Percentiles rank a stretch among this genome's conserved stretches.
Evolutionary conservation across 2,329 filamentous ascomycete genomes (phyloP).

Genomic region (Curvularia eragrostidis): DNA sequence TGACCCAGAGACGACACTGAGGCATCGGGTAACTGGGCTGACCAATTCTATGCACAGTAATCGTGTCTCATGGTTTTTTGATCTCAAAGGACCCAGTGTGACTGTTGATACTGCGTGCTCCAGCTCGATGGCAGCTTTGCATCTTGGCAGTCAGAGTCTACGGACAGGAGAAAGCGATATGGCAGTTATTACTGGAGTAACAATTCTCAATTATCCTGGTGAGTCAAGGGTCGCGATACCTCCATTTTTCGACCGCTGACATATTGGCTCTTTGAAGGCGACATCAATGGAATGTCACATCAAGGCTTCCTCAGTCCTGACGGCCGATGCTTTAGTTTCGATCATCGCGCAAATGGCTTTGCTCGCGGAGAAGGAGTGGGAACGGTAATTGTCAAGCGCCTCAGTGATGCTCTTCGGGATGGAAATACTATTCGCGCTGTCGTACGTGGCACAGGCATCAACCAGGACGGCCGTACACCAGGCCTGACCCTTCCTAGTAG

Average conservation of each 20-base stretch:
- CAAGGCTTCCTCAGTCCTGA: conserved; percentile 23
- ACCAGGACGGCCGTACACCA: not conserved
- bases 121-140: conserved; percentile 24
- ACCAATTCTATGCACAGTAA: conserved; percentile 19
- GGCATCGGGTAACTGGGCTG: not conserved
- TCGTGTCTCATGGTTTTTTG: conserved; percentile 33
- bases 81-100: conserved; percentile 32
- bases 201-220: conserved; percentile 1
- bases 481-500: not conserved
- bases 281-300: conserved; percentile 29
- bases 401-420: conserved; percentile 21
- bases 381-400: conserved; percentile 34
- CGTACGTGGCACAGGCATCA: conserved; percentile 18
- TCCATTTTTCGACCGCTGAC: too few relatives aligned
- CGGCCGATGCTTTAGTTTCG: conserved; percentile 47
- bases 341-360: conserved; percentile 66
- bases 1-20: not conserved
- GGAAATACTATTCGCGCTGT: conserved; percentile 36
- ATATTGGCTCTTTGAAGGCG: conserved; percentile 9
- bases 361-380: conserved; percentile 66
- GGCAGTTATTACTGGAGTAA: conserved; percentile 3
- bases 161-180: conserved; percentile 11
- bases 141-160: conserved; percentile 25
- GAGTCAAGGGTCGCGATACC: not conserved
- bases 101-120: conserved; percentile 41